phyloP scores from a whole-genome alignment of 345 rosid species.

The Bruguiera gymnorhiza region DNA sequence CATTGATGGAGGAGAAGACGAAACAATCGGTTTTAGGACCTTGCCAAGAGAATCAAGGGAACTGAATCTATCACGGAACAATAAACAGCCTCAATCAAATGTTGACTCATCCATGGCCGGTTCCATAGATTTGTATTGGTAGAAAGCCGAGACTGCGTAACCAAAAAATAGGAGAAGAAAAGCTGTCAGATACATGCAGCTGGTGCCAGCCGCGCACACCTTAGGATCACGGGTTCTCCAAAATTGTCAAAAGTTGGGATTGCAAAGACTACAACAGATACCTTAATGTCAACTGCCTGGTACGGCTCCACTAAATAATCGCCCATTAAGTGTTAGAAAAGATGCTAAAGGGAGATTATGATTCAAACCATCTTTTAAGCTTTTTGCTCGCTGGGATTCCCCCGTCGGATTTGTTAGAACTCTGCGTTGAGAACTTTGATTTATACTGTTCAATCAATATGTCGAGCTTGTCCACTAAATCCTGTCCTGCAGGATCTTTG shows the following conservation, averaged over 20 bases:
- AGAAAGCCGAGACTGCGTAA: too few species aligned
- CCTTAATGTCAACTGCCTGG: neutral
- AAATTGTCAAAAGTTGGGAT: neutral
- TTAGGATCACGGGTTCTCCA: neutral
- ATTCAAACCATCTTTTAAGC: slow-evolving; percentile 63
- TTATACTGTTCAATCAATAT: slow-evolving; percentile 61
- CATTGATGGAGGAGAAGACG: too few species aligned
- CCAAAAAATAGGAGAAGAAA: neutral
- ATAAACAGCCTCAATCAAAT: too few species aligned
- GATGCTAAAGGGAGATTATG: slow-evolving; percentile 18
- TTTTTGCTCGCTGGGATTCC: slow-evolving; percentile 42
- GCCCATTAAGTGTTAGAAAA: neutral
- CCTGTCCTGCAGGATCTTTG: slow-evolving; percentile 44
- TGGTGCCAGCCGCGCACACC: neutral
- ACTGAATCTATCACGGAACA: too few species aligned
- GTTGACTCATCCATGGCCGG: too few species aligned
- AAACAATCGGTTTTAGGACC: too few species aligned
- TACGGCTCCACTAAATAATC: neutral
- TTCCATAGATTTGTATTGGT: too few species aligned
- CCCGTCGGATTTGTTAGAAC: slow-evolving; percentile 40
- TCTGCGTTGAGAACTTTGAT: slow-evolving; percentile 58
- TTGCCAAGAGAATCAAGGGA: too few species aligned
- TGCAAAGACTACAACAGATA: neutral
- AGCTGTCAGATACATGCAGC: neutral
- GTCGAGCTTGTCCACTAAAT: slow-evolving; percentile 63